Percentiles rank a stretch among this genome's conserved stretches.
Conservation (phyloP, 495 filamentous ascomycete genomes). For the Penicillium egyptiacum region DNA sequence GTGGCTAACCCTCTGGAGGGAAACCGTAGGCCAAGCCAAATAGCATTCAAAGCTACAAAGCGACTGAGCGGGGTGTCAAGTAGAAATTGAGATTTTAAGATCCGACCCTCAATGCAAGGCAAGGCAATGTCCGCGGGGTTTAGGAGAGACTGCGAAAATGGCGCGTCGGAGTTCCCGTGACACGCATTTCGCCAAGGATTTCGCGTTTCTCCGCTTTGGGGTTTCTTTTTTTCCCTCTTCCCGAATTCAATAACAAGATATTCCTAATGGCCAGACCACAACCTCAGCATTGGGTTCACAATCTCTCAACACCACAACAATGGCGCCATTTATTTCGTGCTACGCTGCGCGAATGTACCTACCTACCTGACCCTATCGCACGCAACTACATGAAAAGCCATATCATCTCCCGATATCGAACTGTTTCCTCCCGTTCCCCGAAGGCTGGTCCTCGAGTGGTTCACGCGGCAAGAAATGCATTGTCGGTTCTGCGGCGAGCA, state of each 20-base stretch:
- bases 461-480: slow-evolving; percentile 24
- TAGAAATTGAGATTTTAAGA: slow-evolving; percentile 15
- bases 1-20: slow-evolving; percentile 34
- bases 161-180: slow-evolving; percentile 38
- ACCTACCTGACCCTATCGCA: slow-evolving; percentile 74
- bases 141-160: slow-evolving; percentile 25
- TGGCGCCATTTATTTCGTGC: slow-evolving; percentile 69
- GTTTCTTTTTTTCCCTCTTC: slow-evolving; percentile 16
- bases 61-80: slow-evolving; percentile 15
- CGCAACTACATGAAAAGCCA: slow-evolving; percentile 58
- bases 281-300: slow-evolving; percentile 25
- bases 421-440: slow-evolving; percentile 9
- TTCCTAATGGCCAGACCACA: slow-evolving; percentile 24
- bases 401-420: slow-evolving; percentile 58
- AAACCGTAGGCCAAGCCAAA: slow-evolving; percentile 24
- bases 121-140: slow-evolving; percentile 27
- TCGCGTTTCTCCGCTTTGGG: slow-evolving; percentile 32
- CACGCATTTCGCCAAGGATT: slow-evolving; percentile 29
- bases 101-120: slow-evolving; percentile 28
- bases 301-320: slow-evolving; percentile 26
- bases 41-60: slow-evolving; percentile 19
- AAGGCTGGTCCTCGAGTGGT: slow-evolving; percentile 17
- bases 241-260: slow-evolving; percentile 8
- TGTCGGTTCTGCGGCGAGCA: slow-evolving; percentile 53
- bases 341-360: slow-evolving; percentile 79